Evolutionary conservation across 208 protist genomes (phyloP), one percentile per base, ranked within the genome.

Genomic region (Trypanosoma theileri): DNA sequence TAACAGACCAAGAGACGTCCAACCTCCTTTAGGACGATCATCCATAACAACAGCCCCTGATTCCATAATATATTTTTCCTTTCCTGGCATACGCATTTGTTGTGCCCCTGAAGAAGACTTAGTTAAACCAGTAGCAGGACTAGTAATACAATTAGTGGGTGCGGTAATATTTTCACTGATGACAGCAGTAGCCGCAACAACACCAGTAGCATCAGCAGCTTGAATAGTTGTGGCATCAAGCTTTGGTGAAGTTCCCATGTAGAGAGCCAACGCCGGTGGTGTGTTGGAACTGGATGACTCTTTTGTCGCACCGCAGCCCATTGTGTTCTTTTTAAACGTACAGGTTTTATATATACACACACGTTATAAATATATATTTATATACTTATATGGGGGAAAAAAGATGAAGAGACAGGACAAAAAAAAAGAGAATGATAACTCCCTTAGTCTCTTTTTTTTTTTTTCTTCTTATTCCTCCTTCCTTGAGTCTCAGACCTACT

Each of bases 31-130:
- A 13, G 41, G 35, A 31, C 12, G 21, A 73, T 93, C 76, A 21
- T 83, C 76, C 88, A 93, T 93, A 21, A 72, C 85, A n/a, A 96
- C 67, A 2, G 85, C 86, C 6, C 88, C 88, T 56, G 81, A 84
- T 44, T 91, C 79, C 56, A 82, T 91, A 51, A 94, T 81, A 75
- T 94, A 93, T 75, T 94, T 96, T 40, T 86, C 76, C 65, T 92
- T 93, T 0, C 86, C 91, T 12, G 89, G 77, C 19, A 90, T 69
- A 19, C 57, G 61, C 26, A 58, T 19, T 35, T 13, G 40, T 1
- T 7, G 40, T 3, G 61, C 22, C 61, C 48, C 41, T 7, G 31
- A 3, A 10, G 22, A 3, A 12, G 46, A 19, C 4, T 21, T 44
- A 7, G 42, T 11, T 42, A 4, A 1, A 13, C 0, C 56, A 10